Conservation (phyloP, 495 filamentous ascomycete species). For the Penicillium steckii region DNA sequence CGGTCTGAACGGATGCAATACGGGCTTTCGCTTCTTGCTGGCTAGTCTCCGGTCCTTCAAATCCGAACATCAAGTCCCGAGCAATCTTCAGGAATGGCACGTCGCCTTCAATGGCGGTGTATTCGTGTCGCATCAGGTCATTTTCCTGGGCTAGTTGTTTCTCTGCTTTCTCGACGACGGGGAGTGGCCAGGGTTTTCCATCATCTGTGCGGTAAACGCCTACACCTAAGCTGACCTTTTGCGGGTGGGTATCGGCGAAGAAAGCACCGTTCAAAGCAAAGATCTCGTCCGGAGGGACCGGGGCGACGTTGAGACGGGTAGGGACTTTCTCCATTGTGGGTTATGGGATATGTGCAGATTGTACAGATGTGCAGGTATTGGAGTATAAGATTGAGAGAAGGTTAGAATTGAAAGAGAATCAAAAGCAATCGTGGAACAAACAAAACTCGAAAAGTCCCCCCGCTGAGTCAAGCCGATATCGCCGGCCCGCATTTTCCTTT, state of each 20-base stretch:
- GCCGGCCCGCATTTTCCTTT: conserved; percentile 16
- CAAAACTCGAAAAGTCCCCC: no score
- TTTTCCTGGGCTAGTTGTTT: conserved; percentile 36
- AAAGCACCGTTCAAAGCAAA: conserved; percentile 47
- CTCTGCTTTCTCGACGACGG: conserved; percentile 46
- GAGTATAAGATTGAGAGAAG: not conserved
- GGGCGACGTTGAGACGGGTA: conserved; percentile 33
- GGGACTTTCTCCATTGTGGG: conserved; percentile 34
- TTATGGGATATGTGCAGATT: not conserved
- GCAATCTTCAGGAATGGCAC: conserved; percentile 40
- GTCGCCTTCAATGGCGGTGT: conserved; percentile 49
- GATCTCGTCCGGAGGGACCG: conserved; percentile 49
- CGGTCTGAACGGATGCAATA: conserved; percentile 61
- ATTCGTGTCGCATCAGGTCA: conserved; percentile 46
- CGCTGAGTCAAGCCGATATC: conserved; percentile 35
- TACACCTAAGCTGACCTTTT: conserved; percentile 50
- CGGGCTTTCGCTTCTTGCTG: conserved; percentile 35
- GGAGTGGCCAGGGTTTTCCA: conserved; percentile 52
- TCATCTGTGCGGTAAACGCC: conserved; percentile 54
- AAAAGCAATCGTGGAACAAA: not conserved
- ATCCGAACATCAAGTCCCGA: conserved; percentile 48
- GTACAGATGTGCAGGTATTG: not conserved
- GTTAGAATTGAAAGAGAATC: conserved; percentile 1
- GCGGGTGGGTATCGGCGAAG: conserved; percentile 36
- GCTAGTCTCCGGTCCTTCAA: conserved; percentile 30